These are phyloP conservation scores for Hymenoscyphus scutula DNA, from an alignment of 2,329 filamentous ascomycete species.

Conservation along the genomic window DNA sequence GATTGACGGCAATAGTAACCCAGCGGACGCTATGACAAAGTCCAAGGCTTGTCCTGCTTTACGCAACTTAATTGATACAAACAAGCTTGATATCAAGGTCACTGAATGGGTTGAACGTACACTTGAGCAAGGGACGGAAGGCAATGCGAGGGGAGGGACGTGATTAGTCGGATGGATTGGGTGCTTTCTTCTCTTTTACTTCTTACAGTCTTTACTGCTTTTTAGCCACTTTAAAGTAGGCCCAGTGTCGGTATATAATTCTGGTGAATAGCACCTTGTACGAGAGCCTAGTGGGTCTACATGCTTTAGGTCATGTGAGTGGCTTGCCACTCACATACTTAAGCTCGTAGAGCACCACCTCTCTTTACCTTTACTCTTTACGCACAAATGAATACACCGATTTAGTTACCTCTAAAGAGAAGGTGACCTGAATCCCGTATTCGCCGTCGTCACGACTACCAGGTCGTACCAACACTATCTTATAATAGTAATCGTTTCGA, in stretches of 20 bases:
- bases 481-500: no score
- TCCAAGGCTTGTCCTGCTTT: conserved; percentile 13
- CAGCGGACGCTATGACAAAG: conserved; percentile 21
- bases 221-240: background rate
- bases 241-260: background rate
- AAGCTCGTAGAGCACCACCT: background rate
- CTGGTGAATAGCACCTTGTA: background rate
- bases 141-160: background rate
- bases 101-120: conserved; percentile 13
- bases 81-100: conserved; percentile 10
- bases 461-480: no score
- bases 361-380: no score
- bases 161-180: background rate
- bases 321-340: background rate
- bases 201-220: background rate
- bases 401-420: no score
- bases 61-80: conserved; percentile 14
- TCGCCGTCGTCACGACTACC: no score
- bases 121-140: background rate
- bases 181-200: background rate
- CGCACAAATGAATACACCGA: no score
- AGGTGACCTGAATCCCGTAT: no score
- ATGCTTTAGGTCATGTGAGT: background rate
- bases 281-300: background rate
- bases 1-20: conserved; percentile 9